Evolutionary conservation across 805 yeast genomes (phyloP).

Genomic region (Sugiyamaella smithiae): DNA sequence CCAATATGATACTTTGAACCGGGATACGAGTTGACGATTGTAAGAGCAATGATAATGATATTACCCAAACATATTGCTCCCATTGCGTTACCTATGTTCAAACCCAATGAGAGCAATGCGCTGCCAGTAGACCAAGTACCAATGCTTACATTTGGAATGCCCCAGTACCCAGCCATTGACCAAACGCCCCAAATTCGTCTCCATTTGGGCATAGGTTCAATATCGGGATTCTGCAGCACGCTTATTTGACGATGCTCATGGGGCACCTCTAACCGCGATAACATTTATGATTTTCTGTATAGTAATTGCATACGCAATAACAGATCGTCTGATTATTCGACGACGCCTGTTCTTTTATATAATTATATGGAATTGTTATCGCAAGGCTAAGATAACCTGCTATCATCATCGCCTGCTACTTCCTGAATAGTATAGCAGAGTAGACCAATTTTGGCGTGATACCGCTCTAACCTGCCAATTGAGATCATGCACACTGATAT

Average conservation of each 20-base stretch:
- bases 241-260: background rate
- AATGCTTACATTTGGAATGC: slow-evolving; percentile 33
- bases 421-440: no score
- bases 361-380: background rate
- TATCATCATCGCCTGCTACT: background rate
- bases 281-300: background rate
- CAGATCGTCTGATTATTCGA: background rate
- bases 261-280: background rate
- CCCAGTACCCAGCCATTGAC: slow-evolving; percentile 35
- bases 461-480: no score
- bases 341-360: background rate
- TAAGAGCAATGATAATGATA: slow-evolving; percentile 40
- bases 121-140: slow-evolving; percentile 44
- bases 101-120: slow-evolving; percentile 43
- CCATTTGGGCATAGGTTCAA: slow-evolving; percentile 4
- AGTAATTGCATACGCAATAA: background rate
- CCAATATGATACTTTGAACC: slow-evolving; percentile 53
- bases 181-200: slow-evolving; percentile 47
- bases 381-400: background rate
- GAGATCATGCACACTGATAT: no score
- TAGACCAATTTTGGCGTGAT: no score
- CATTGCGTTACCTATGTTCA: slow-evolving; percentile 45
- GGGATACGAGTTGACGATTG: slow-evolving; percentile 44
- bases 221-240: background rate
- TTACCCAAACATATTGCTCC: slow-evolving; percentile 44